Conservation (phyloP, 176 grass and related monocot genomes). For the Hsuehochloa calcarea region DNA sequence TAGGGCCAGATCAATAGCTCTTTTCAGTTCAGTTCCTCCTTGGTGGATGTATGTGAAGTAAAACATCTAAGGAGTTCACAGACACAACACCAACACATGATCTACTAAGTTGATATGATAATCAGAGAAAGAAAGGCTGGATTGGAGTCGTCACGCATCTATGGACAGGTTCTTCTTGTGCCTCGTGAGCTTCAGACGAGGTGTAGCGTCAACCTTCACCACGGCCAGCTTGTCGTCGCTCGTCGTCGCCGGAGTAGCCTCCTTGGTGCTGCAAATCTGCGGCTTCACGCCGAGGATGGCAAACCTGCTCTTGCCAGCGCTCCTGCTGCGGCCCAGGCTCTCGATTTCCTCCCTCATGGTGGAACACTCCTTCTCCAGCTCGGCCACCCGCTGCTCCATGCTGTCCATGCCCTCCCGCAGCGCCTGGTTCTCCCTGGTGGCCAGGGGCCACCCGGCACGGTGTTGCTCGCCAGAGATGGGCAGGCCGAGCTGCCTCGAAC, state of each 20-base stretch:
- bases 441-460: slow-evolving; percentile 34
- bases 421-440: slow-evolving; percentile 45
- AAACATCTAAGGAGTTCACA: neutral
- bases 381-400: slow-evolving; percentile 58
- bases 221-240: slow-evolving; percentile 29
- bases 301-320: slow-evolving; percentile 30
- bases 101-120: neutral
- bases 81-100: neutral
- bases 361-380: slow-evolving; percentile 84
- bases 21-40: neutral
- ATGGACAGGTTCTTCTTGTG: slow-evolving; percentile 44
- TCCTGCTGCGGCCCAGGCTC: slow-evolving; percentile 42
- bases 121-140: neutral
- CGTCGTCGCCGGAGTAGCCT: neutral
- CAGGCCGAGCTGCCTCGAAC: slow-evolving; percentile 42
- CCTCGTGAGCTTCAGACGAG: slow-evolving; percentile 37
- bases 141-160: slow-evolving; percentile 12
- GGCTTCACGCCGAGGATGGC: slow-evolving; percentile 30
- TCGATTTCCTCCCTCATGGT: slow-evolving; percentile 63
- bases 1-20: neutral
- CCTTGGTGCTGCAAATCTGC: slow-evolving; percentile 50
- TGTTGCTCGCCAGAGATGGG: slow-evolving; percentile 42
- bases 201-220: slow-evolving; percentile 30
- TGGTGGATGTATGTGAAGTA: neutral
- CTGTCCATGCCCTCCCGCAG: slow-evolving; percentile 57